Percentiles rank a stretch among this genome's conserved stretches.
Evolutionary conservation across 2,329 filamentous ascomycete genomes (phyloP).

Genomic region (Sordariomycetes sp.): DNA sequence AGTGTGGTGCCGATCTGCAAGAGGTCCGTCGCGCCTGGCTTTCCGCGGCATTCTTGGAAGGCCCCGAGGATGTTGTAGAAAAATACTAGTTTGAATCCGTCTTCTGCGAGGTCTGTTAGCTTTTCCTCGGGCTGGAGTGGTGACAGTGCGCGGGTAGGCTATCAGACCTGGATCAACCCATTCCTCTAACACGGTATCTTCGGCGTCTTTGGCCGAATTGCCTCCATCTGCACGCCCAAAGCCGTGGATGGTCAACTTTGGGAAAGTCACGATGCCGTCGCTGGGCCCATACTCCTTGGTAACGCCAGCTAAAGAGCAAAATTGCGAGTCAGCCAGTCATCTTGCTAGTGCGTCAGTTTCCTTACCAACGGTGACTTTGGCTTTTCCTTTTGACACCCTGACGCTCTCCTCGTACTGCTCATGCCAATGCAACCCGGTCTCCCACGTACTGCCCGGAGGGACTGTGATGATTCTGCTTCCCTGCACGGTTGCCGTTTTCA

Average conservation of each 20-base stretch:
- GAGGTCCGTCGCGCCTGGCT: neutral
- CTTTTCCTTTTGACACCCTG: neutral
- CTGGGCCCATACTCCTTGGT: neutral
- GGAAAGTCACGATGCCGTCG: conserved; percentile 1
- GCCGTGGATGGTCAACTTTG: conserved; percentile 1
- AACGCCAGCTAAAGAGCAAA: neutral
- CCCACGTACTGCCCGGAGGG: neutral
- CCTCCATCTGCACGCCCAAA: conserved; percentile 1
- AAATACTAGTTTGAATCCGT: conserved; percentile 2
- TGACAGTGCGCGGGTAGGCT: neutral
- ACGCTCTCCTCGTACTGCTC: conserved; percentile 1
- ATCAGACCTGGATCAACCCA: conserved; percentile 1
- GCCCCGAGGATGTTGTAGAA: conserved; percentile 2
- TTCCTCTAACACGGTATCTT: conserved; percentile 1
- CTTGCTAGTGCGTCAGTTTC: neutral
- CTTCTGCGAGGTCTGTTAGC: neutral
- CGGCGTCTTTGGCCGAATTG: neutral
- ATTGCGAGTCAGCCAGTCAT: neutral
- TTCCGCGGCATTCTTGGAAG: conserved; percentile 1
- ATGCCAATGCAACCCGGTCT: conserved; percentile 1
- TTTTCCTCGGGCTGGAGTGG: neutral
- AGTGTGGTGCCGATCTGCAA: conserved; percentile 1
- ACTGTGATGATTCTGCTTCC: conserved; percentile 1
- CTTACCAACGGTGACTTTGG: neutral
- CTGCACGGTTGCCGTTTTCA: neutral